Percentiles rank a stretch among this genome's conserved stretches.
phyloP scores from a whole-genome alignment of 2,329 filamentous ascomycete genomes.

The Fusarium sp. region DNA sequence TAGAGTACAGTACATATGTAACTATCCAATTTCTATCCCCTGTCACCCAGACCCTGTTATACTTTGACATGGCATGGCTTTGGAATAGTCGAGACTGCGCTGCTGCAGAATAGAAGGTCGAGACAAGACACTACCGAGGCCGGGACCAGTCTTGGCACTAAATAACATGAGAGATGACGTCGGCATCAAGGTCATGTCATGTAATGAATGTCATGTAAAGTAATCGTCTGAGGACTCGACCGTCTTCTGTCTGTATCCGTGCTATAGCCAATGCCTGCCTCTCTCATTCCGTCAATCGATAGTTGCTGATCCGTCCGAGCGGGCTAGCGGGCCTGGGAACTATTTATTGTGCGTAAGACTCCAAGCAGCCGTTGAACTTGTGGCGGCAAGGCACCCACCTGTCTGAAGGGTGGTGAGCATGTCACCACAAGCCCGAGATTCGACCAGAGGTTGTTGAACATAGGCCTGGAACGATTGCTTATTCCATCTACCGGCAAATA shows the following conservation, averaged over 20 bases:
- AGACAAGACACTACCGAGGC: slow-evolving; percentile 28
- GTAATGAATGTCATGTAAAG: too few species aligned
- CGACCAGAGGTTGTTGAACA: not conserved
- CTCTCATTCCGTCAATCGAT: not conserved
- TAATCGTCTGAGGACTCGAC: slow-evolving; percentile 2
- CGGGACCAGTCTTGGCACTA: slow-evolving; percentile 20
- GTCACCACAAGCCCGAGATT: not conserved
- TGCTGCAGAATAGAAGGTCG: slow-evolving; percentile 26
- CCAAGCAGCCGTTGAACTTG: not conserved
- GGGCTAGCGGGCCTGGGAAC: not conserved
- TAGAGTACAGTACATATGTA: too few species aligned
- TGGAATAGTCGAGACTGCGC: slow-evolving; percentile 33
- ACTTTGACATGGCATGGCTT: slow-evolving; percentile 11
- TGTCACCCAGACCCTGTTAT: slow-evolving; percentile 18
- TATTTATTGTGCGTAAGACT: not conserved
- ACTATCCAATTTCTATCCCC: slow-evolving; percentile 8
- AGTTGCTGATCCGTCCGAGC: not conserved
- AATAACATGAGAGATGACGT: slow-evolving; percentile 29
- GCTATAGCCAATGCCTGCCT: not conserved
- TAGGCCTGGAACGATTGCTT: slow-evolving; percentile 2
- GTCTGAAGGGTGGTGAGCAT: not conserved
- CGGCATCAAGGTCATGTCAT: slow-evolving; percentile 7
- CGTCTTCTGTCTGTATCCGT: not conserved
- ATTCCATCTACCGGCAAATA: not conserved
- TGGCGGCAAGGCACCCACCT: not conserved